Base-by-base conservation (phyloP, 148 eudicot species). In the Fagopyrum homotropicum region DNA sequence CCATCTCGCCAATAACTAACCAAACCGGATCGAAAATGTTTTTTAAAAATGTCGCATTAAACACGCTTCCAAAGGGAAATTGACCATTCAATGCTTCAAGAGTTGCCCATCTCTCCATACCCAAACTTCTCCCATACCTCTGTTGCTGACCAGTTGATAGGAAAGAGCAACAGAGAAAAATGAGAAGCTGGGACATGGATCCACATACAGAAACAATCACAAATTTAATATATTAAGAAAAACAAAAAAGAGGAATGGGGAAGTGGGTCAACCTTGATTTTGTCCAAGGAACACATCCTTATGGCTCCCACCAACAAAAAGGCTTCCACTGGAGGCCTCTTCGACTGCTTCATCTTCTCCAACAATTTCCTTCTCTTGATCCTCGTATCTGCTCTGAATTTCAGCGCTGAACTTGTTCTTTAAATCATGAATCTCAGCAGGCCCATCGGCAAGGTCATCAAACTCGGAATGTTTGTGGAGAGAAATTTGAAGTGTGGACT, bases 211-310 rank as follows among this genome's bases (percentile, higher is more conserved):
- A 55, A 16, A 16, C 1, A 16, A 16, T 17, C 17, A 22, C 59
- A 15, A 35, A 1, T 35, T 35, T 35, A 35, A 1, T 35, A 35
- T 35, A 35, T 35, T 35, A 35, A 35, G 35, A 47, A 45, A 17
- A 46, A 48, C 19, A 72, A 46, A 48, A 14, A 9, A 50, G 9
- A 29, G 6, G 57, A 49, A 50, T 45, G 4, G 17, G 73, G 30
- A 72, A 72, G 74, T 50, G 43, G 75, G 46, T 73, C 75, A 50
- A 73, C 75, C 75, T 51, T 15, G 40, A 35, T 35, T 35, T 35
- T 35, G 26, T 22, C 26, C 26, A 22, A 22, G 40, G 40, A 35
- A 35, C 40, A 35, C 75, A 49, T 6, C 49, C 17, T 9, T 45
- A 12, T 51, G 22, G 44, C 68, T 75, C 75, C 9, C 49, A 69